A percentile compares a stretch with the other conserved stretches of the same genome.
phyloP scores from a whole-genome alignment of 768 basidiomycete species.

The Amanita jacksonii region DNA sequence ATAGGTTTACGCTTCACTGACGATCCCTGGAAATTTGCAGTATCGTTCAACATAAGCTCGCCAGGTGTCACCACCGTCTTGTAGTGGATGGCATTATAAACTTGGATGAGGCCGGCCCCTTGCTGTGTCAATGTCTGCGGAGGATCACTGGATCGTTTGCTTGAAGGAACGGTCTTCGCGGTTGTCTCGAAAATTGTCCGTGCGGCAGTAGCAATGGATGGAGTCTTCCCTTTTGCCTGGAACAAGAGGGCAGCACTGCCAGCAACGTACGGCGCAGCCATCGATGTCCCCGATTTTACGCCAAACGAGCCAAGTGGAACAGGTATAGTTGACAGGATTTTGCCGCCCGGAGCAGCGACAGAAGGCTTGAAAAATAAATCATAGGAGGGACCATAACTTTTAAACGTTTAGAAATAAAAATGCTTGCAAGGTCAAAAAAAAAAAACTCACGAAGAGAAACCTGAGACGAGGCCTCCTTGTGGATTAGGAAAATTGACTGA shows the following conservation, averaged over 20 bases:
- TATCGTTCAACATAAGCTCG: constrained; percentile 48
- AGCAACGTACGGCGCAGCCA: constrained; percentile 37
- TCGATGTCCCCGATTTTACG: constrained; percentile 34
- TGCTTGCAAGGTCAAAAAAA: neutral
- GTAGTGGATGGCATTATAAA: constrained; percentile 45
- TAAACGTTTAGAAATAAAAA: neutral
- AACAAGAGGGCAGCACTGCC: constrained; percentile 32
- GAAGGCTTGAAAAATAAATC: constrained; percentile 51
- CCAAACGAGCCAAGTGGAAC: constrained; percentile 29
- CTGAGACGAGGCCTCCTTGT: constrained; percentile 45
- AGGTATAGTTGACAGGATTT: constrained; percentile 39
- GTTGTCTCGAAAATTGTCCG: constrained; percentile 40
- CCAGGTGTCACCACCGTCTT: constrained; percentile 37
- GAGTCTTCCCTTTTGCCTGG: constrained; percentile 25
- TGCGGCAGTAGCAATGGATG: constrained; percentile 18
- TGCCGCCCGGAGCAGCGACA: constrained; percentile 43
- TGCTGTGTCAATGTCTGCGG: constrained; percentile 40
- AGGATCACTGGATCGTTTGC: constrained; percentile 30
- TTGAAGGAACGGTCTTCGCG: constrained; percentile 28
- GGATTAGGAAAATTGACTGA: constrained; percentile 36
- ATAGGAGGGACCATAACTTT: constrained; percentile 48
- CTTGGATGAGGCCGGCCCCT: constrained; percentile 48
- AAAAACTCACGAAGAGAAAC: constrained; percentile 30
- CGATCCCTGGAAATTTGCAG: constrained; percentile 33
- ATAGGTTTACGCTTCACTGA: constrained; percentile 16